A percentile compares a stretch with the other conserved stretches of the same genome.
Conservation (phyloP, 73 alveolate genomes). For the Tetrahymena borealis region DNA sequence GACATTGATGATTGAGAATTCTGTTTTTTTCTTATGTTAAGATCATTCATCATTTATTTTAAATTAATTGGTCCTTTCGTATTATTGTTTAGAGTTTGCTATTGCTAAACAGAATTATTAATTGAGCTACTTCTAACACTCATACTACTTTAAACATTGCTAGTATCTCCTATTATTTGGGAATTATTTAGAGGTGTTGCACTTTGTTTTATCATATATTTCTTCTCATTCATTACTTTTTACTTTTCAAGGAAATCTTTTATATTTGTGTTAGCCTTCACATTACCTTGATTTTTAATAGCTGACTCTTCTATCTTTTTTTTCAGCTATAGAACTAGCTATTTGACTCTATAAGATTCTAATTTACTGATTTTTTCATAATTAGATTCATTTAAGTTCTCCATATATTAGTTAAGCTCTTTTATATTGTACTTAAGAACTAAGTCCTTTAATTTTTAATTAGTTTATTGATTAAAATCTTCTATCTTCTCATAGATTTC, state of each 20-base stretch:
- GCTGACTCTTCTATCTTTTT: neutral
- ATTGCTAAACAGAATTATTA: neutral
- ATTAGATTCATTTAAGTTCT: neutral
- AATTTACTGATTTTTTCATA: neutral
- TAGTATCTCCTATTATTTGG: neutral
- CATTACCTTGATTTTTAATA: neutral
- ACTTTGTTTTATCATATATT: neutral
- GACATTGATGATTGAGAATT: too few relatives aligned
- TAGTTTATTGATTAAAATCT: neutral
- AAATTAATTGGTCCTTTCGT: neutral
- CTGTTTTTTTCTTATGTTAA: neutral
- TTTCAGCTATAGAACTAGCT: neutral
- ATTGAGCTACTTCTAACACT: neutral
- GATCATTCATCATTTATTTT: neutral
- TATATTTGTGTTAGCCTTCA: neutral
- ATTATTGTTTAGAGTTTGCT: neutral
- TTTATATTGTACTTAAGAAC: neutral
- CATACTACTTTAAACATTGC: neutral
- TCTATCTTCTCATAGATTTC: neutral
- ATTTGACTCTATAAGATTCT: neutral
- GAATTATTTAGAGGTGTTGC: neutral
- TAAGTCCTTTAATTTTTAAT: neutral
- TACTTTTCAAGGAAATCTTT: neutral
- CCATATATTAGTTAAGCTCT: neutral
- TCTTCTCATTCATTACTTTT: neutral